Base-by-base conservation (phyloP, 108 stramenopile species). In the Nitzschia sp. region DNA sequence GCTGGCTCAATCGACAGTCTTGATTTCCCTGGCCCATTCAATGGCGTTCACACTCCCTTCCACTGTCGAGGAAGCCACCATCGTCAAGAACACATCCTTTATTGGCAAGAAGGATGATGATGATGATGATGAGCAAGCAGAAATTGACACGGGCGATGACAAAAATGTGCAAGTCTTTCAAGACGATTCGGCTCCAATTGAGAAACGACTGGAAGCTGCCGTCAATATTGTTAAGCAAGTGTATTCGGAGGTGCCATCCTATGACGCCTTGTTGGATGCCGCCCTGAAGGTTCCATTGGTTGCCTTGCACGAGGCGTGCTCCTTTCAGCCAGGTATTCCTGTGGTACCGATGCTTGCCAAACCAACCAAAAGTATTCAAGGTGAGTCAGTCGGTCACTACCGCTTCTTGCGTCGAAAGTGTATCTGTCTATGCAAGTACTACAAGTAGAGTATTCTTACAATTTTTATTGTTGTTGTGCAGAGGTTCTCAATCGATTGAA, bases 291-390 rank as follows among this genome's bases (percentile, higher is more conserved):
- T 81, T 21, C 97, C 98, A 22, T 58, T 97, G 33, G 60, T 73
- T n/a, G 68, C 79, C 28, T 32, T 98, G 35, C 87, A 90, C 77
- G 59, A 76, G 44, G 54, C 44, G 15, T 99, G 99, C 71, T 78
- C 77, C 6, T 84, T 99, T 50, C 73, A 60, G 5, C 97, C 98
- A 22, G 99, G 99, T 32, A 82, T 97, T 61, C 99, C 99, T 15
- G 97, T 99, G 26, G 85, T 75, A 22, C 99, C 99, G 55, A 99
- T 99, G 99, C 81, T 99, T 28, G 99, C 99, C 63, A 99, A 99
- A 76, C 98, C 99, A 0, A 97, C 93, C 48, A 92, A 98, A 69
- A 84, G 82, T 6, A 89, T 99, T 29, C 85, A 78, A 47, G n/a
- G n/a, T n/a, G n/a, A n/a, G n/a, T n/a, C n/a, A n/a, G n/a, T n/a